These are phyloP conservation scores for Podospora comata DNA, from an alignment of 495 filamentous ascomycete genomes.

Conservation along the genomic window DNA sequence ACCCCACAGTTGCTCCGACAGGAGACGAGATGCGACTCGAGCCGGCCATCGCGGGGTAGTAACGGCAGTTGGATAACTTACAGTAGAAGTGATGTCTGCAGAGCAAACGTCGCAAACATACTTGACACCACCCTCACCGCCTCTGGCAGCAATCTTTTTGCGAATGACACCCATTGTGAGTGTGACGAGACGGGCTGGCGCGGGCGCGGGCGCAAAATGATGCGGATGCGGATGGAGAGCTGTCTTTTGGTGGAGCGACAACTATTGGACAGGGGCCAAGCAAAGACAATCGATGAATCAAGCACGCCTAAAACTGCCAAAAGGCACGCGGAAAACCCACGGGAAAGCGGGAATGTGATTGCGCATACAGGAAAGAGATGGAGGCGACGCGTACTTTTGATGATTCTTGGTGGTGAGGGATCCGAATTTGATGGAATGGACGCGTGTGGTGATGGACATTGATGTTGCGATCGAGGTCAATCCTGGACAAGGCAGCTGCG, in stretches of 20 bases:
- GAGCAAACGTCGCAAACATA: slow-evolving; percentile 96
- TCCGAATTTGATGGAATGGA: slow-evolving; percentile 26
- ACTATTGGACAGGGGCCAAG: slow-evolving; percentile 11
- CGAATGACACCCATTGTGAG: slow-evolving; percentile 84
- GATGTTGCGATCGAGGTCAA: slow-evolving; percentile 21
- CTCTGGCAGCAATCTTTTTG: slow-evolving; percentile 87
- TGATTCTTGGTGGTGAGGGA: slow-evolving; percentile 14
- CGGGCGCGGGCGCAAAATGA: not conserved
- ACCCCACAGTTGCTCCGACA: slow-evolving; percentile 21
- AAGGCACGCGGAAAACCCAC: slow-evolving; percentile 16
- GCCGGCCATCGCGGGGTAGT: not conserved
- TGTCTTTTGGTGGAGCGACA: slow-evolving; percentile 23
- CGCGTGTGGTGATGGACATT: slow-evolving; percentile 11
- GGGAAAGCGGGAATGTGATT: slow-evolving; percentile 8
- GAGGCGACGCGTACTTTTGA: slow-evolving; percentile 30
- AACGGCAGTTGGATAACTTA: slow-evolving; percentile 43
- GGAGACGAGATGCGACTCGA: slow-evolving; percentile 9
- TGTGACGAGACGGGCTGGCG: slow-evolving; percentile 11
- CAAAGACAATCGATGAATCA: slow-evolving; percentile 2
- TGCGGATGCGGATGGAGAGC: slow-evolving; percentile 14
- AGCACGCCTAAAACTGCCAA: slow-evolving; percentile 9
- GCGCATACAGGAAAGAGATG: not conserved
- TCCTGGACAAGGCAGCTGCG: slow-evolving; percentile 3
- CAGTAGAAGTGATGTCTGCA: slow-evolving; percentile 90
- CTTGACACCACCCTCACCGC: slow-evolving; percentile 88